Evolutionary conservation across 2,329 filamentous ascomycete species (phyloP).

Genomic region (Nemania sp.): DNA sequence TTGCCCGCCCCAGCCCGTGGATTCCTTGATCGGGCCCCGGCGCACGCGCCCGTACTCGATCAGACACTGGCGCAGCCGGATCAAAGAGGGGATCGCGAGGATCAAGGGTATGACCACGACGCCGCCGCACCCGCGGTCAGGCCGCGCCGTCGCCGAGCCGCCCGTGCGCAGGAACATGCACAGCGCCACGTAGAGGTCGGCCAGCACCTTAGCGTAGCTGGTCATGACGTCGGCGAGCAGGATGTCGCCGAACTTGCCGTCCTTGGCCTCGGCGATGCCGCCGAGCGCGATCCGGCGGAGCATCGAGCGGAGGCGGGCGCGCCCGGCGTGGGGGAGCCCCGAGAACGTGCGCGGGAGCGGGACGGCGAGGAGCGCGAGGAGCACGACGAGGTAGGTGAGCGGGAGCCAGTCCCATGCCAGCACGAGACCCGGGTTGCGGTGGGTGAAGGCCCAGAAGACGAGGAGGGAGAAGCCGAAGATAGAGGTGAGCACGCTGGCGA

Average conservation of each 20-base stretch:
- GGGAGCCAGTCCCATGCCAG: conserved; percentile 86
- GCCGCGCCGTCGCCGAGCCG: conserved; percentile 80
- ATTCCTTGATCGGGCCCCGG: conserved; percentile 65
- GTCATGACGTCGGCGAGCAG: conserved; percentile 94
- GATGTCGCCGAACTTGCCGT: conserved; percentile 96
- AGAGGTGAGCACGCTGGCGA: conserved; percentile 80
- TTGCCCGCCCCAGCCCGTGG: conserved; percentile 80
- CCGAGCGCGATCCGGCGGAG: conserved; percentile 84
- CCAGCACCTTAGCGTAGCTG: conserved; percentile 92
- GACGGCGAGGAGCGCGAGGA: conserved; percentile 77
- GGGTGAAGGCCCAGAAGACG: conserved; percentile 86
- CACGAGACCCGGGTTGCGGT: conserved; percentile 75
- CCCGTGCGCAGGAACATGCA: conserved; percentile 88
- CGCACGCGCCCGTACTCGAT: conserved; percentile 85
- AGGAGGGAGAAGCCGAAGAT: conserved; percentile 78
- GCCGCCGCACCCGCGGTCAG: conserved; percentile 85
- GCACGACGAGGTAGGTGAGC: conserved; percentile 81
- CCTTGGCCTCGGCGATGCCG: conserved; percentile 84
- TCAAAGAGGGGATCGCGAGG: conserved; percentile 83
- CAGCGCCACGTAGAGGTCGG: conserved; percentile 86
- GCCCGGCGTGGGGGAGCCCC: conserved; percentile 74
- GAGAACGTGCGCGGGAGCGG: conserved; percentile 72
- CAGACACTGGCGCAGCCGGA: conserved; percentile 90
- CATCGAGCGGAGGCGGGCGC: conserved; percentile 79
- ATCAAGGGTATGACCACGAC: conserved; percentile 84